Conservation (phyloP, 2,329 filamentous ascomycete genomes). For the Triangularia setosa region DNA sequence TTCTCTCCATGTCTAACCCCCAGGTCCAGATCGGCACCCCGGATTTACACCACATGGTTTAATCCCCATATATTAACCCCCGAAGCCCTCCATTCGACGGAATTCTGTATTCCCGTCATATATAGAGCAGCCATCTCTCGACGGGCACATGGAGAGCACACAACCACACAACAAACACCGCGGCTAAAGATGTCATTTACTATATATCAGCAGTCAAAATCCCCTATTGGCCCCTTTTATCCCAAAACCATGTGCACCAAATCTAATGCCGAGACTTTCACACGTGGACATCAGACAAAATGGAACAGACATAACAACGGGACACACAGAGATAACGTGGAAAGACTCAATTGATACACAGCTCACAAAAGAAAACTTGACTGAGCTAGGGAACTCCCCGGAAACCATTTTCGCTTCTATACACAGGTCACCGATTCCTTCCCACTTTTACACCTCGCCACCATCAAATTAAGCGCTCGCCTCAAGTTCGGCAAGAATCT, state of each 20-base stretch:
- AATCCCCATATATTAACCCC: not conserved
- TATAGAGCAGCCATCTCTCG: not conserved
- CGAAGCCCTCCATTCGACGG: constrained; percentile 3
- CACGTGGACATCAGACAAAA: not conserved
- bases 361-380: constrained; percentile 56
- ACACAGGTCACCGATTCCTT: constrained; percentile 46
- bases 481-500: constrained; percentile 97
- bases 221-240: constrained; percentile 7
- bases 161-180: not conserved
- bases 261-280: not conserved
- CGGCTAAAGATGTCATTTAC: constrained; percentile 12
- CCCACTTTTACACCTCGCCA: constrained; percentile 28
- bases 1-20: not conserved
- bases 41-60: not conserved
- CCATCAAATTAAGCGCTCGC: constrained; percentile 41
- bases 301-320: not conserved
- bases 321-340: constrained; percentile 35
- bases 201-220: not conserved
- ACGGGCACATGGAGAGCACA: not conserved
- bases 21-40: not conserved
- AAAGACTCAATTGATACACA: constrained; percentile 58
- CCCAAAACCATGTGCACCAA: not conserved
- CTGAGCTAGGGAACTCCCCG: constrained; percentile 50
- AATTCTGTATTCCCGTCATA: constrained; percentile 1
- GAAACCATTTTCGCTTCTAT: constrained; percentile 53